Evolutionary conservation across 2,329 filamentous ascomycete species (phyloP).

Genomic region (Colletotrichum paranaense): DNA sequence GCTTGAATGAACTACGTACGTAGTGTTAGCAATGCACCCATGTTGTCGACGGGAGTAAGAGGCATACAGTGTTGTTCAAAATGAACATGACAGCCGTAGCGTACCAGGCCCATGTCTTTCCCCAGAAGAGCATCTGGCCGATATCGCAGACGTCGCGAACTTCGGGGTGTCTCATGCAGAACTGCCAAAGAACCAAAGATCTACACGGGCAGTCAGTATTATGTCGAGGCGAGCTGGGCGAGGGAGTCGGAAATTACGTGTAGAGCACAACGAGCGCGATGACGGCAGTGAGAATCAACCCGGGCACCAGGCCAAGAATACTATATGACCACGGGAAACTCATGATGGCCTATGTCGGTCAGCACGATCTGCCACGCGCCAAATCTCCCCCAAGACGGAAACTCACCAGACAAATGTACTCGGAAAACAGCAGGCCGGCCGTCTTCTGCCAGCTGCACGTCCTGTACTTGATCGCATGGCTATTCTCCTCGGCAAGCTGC

Average conservation of each 20-base stretch:
- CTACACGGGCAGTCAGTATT: conserved; percentile 29
- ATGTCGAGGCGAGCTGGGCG: neutral
- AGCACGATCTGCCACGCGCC: conserved; percentile 26
- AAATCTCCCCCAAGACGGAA: no score
- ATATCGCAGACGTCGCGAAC: conserved; percentile 94
- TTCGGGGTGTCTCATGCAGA: conserved; percentile 90
- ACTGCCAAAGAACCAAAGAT: conserved; percentile 73
- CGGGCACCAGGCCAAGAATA: conserved; percentile 86
- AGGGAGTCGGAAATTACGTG: conserved; percentile 58
- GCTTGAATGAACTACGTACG: conserved; percentile 47
- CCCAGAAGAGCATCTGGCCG: conserved; percentile 94
- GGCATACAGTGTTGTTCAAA: conserved; percentile 80
- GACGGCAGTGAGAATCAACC: conserved; percentile 81
- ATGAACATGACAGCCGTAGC: conserved; percentile 86
- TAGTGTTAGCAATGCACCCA: neutral
- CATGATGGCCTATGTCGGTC: conserved; percentile 74
- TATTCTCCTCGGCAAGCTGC: conserved; percentile 82
- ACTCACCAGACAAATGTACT: conserved; percentile 75
- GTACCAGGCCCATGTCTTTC: conserved; percentile 78
- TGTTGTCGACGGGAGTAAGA: neutral
- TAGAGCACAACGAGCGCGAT: conserved; percentile 85
- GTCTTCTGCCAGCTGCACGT: conserved; percentile 98
- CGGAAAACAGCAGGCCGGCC: conserved; percentile 88
- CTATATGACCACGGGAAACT: conserved; percentile 96
- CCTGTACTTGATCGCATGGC: conserved; percentile 87